phyloP scores from a whole-genome alignment of 1,139 yeast species.

The Hyphopichia khmerensis region DNA sequence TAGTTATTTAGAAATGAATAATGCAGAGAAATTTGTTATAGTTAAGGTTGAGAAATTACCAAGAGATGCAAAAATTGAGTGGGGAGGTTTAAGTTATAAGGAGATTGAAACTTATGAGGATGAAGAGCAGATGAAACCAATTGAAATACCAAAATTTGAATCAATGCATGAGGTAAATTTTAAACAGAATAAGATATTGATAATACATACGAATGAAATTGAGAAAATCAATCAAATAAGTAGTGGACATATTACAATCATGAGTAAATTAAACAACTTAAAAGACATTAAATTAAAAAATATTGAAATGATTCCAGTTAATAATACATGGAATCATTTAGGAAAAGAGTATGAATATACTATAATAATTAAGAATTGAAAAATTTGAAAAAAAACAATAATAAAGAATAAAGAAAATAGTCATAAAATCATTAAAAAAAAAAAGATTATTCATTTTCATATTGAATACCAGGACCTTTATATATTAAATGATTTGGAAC shows the following conservation, averaged over 20 bases:
- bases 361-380: constrained; percentile 10
- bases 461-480: constrained; percentile 32
- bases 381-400: constrained; percentile 9
- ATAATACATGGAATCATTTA: constrained; percentile 16
- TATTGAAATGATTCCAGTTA: constrained; percentile 29
- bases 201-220: constrained; percentile 16
- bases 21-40: constrained; percentile 38
- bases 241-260: neutral
- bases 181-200: neutral
- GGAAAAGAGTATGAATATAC: constrained; percentile 19
- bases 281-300: neutral
- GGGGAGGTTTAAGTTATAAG: constrained; percentile 64
- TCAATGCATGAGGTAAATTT: neutral
- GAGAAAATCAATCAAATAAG: constrained; percentile 2
- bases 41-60: constrained; percentile 68
- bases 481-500: constrained; percentile 39
- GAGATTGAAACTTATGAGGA: constrained; percentile 37
- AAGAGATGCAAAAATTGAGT: constrained; percentile 68
- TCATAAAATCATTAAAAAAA: constrained; percentile 7
- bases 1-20: constrained; percentile 15
- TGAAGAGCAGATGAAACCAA: constrained; percentile 1
- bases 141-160: neutral
- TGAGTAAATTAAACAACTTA: neutral
- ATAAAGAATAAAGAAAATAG: no score
- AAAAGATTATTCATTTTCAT: neutral